phyloP scores from a whole-genome alignment of 441 rosid species.

The Adansonia grandidieri region DNA sequence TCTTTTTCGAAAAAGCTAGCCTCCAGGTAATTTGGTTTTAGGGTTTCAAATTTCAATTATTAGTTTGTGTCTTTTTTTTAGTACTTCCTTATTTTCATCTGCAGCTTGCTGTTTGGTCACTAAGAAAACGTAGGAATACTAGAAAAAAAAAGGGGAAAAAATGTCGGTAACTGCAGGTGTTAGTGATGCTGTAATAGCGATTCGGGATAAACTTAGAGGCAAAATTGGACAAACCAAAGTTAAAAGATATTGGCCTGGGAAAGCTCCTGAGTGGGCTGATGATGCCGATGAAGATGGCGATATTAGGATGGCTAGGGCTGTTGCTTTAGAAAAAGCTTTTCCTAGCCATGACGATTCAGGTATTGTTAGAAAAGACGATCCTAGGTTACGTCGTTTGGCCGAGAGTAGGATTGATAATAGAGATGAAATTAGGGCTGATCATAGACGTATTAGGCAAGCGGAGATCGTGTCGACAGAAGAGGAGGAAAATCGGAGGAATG shows the following conservation, averaged over 20 bases:
- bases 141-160: conserved; percentile 19
- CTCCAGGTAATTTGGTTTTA: background rate
- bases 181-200: no score
- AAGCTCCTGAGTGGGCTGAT: conserved; percentile 42
- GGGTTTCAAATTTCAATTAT: background rate
- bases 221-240: conserved; percentile 46
- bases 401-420: conserved; percentile 69
- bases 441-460: conserved; percentile 71
- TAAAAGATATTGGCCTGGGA: conserved; percentile 88
- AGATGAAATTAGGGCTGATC: conserved; percentile 85
- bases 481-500: conserved; percentile 59
- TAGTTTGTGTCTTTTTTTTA: background rate
- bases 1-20: background rate
- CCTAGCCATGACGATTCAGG: conserved; percentile 49
- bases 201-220: no score
- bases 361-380: conserved; percentile 61
- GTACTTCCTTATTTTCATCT: background rate
- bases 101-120: no score
- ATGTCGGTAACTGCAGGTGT: no score
- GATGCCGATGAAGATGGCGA: conserved; percentile 67
- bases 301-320: conserved; percentile 57
- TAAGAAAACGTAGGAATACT: no score
- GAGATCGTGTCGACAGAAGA: conserved; percentile 74
- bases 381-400: conserved; percentile 82
- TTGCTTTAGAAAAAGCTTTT: conserved; percentile 62